Base-by-base conservation (phyloP, 768 basidiomycete genomes). In the Coprinopsis cinerea region DNA sequence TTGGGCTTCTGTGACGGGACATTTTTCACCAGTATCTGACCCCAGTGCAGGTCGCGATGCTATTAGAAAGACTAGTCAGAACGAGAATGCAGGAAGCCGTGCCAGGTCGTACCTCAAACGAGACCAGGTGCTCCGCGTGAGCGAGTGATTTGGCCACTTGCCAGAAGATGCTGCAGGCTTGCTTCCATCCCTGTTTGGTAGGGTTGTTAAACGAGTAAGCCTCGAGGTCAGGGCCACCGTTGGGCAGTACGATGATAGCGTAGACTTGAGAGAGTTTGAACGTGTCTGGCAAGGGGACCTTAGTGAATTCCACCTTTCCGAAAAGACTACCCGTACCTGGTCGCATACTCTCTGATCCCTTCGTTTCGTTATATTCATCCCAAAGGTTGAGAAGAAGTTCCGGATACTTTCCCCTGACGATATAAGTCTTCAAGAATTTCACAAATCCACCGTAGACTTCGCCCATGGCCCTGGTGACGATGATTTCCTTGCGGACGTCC, bases 1-100 rank as follows among this genome's bases (percentile, higher is more conserved):
- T 15, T 54, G 53, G 46, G 57, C 53, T 20, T 47, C 14, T 11
- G 34, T 17, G 43, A 32, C 4, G 75, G 66, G 2, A 76, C 50
- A 51, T 75, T 73, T 59, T 83, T 83, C 42, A 98, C 81, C 6
- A 99, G 76, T 44, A 99, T 88, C 64, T 99, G 96, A 18, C 96
- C 96, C 81, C 91, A 92, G 59, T 99, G 96, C n/a, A 99, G 79
- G 65, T 99, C 96, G 26, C 96, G 92, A 67, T 99, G 96, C 95
- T 99, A 46, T 27, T 6, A 45, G 44, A 13, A 20, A 40, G 10
- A 27, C 35, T 34, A n/a, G 25, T 34, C 45, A 44, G 51, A 47
- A 23, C 27, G 18, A 17, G 28, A 5, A 45, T 30, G 53, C 24
- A 37, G 15, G 20, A 42, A 11, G n/a, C 27, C 7, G 4, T 44